A percentile compares a stretch with the other conserved stretches of the same genome.
Conservation (phyloP, 179 eudicot species). For the Gypsophila paniculata region DNA sequence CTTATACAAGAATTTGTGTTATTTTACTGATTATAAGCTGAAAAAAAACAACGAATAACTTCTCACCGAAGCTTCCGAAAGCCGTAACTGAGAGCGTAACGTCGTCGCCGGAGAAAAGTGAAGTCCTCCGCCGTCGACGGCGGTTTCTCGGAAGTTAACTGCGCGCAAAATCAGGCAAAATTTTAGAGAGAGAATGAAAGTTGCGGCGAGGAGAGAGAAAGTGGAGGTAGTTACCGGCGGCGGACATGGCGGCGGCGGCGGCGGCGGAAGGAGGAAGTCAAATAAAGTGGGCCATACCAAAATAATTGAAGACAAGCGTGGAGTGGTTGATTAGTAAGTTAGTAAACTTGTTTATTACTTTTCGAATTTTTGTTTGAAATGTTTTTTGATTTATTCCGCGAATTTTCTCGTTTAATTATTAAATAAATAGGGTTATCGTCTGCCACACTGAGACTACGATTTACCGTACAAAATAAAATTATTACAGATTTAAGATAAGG, state of each 20-base stretch:
- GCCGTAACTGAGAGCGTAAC: not conserved
- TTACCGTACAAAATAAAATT: no score
- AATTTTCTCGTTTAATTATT: no score
- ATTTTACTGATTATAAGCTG: not conserved
- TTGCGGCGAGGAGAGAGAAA: not conserved
- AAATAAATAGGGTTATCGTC: no score
- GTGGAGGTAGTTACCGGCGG: slow-evolving; percentile 20
- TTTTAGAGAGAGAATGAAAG: not conserved
- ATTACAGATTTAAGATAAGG: no score
- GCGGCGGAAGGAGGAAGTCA: slow-evolving; percentile 13
- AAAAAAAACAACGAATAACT: not conserved
- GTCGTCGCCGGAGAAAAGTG: slow-evolving; percentile 12
- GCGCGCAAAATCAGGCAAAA: not conserved
- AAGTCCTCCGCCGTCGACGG: slow-evolving; percentile 16
- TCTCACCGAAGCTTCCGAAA: not conserved
- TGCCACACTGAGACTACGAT: no score
- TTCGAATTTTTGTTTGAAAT: no score
- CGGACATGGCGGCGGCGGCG: slow-evolving; percentile 26
- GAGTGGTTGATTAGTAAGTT: no score
- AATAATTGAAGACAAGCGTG: no score
- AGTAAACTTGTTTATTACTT: no score
- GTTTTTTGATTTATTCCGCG: no score
- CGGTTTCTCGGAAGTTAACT: slow-evolving; percentile 14
- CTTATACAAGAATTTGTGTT: no score
- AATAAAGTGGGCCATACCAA: not conserved